Conservation (phyloP, 805 yeast genomes). For the Candida sanyiensis region DNA sequence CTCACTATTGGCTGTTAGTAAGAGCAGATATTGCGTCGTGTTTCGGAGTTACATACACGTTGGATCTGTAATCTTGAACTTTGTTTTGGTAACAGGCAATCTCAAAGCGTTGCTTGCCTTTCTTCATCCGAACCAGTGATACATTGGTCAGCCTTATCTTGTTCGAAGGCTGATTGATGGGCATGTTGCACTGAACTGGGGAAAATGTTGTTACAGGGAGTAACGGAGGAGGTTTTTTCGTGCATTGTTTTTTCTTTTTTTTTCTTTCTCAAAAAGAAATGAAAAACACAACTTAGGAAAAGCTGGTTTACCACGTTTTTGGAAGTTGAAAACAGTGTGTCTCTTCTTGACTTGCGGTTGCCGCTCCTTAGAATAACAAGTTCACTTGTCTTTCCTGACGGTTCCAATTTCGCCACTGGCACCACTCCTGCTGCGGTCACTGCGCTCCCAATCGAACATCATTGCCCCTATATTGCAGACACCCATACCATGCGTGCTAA, state of each 20-base stretch:
- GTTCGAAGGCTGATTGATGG: conserved; percentile 80
- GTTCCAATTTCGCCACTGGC: too few relatives aligned
- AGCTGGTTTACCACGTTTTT: too few relatives aligned
- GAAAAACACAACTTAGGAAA: background rate
- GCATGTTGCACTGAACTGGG: conserved; percentile 32
- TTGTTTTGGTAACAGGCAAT: conserved; percentile 95
- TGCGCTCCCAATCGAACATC: too few relatives aligned
- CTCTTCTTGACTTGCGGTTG: too few relatives aligned
- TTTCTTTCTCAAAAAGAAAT: background rate
- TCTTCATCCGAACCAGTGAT: conserved; percentile 83
- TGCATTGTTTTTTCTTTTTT: background rate
- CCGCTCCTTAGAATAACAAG: too few relatives aligned
- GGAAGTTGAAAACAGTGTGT: too few relatives aligned
- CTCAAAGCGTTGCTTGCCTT: conserved; percentile 88
- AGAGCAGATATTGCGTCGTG: background rate
- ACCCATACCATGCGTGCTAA: too few relatives aligned
- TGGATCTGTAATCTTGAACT: conserved; percentile 89
- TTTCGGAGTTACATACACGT: conserved; percentile 36
- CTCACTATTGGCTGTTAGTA: conserved; percentile 38
- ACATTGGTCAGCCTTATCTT: conserved; percentile 92
- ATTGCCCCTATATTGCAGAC: too few relatives aligned
- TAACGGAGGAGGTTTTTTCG: background rate
- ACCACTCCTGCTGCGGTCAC: too few relatives aligned
- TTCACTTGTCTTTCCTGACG: too few relatives aligned
- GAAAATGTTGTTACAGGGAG: too few relatives aligned